These are phyloP conservation scores for Serendipita vermifera DNA, from an alignment of 768 basidiomycete species.

Conservation along the genomic window DNA sequence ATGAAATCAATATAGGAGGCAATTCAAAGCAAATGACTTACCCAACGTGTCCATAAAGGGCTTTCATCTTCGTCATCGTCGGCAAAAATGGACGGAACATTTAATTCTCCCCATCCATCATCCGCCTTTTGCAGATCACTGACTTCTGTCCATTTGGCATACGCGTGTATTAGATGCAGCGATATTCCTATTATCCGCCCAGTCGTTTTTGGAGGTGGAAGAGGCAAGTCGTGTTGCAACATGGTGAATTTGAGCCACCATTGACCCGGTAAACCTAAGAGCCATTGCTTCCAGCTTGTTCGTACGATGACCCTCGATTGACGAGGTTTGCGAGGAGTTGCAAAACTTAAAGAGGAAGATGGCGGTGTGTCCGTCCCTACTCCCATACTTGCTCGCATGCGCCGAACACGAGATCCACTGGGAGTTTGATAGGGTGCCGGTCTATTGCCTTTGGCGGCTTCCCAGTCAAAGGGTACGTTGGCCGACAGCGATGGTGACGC, in stretches of 20 bases:
- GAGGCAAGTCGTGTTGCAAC: constrained; percentile 68
- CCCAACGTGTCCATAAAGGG: constrained; percentile 68
- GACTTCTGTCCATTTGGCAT: constrained; percentile 45
- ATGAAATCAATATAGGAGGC: neutral
- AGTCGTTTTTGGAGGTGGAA: constrained; percentile 51
- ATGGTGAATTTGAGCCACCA: constrained; percentile 69
- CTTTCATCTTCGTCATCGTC: constrained; percentile 30
- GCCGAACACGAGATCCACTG: neutral
- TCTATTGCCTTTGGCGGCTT: constrained; percentile 55
- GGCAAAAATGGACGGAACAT: constrained; percentile 44
- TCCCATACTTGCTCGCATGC: constrained; percentile 20
- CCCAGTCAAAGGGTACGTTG: constrained; percentile 75
- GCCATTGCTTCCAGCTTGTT: constrained; percentile 13
- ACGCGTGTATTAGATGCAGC: constrained; percentile 58
- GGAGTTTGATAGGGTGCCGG: constrained; percentile 66
- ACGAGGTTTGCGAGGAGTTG: constrained; percentile 40
- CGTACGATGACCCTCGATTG: neutral
- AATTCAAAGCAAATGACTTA: constrained; percentile 21
- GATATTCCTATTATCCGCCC: constrained; percentile 51
- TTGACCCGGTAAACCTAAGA: constrained; percentile 45
- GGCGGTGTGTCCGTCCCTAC: constrained; percentile 28
- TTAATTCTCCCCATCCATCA: constrained; percentile 54
- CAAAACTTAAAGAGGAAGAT: constrained; percentile 12
- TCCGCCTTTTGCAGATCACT: constrained; percentile 50
- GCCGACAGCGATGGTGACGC: constrained; percentile 62